Evolutionary conservation across 805 yeast species (phyloP).

Genomic region (Yamadazyma paraphyllophila): DNA sequence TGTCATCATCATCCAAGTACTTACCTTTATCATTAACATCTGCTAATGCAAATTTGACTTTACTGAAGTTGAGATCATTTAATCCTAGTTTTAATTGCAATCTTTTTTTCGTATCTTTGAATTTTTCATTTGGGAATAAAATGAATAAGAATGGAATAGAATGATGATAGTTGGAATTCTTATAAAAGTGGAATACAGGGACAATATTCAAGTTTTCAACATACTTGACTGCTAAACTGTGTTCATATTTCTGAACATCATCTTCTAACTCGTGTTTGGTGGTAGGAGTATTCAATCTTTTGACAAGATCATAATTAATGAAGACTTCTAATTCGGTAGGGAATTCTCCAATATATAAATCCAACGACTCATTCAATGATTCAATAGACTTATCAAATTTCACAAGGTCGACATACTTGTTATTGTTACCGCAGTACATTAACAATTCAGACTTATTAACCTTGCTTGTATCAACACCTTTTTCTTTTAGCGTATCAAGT

Average conservation of each 20-base stretch:
- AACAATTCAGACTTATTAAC: slow-evolving; percentile 40
- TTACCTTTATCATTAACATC: slow-evolving; percentile 39
- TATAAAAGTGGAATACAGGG: slow-evolving; percentile 75
- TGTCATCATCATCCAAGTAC: slow-evolving; percentile 52
- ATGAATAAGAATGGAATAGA: slow-evolving; percentile 84
- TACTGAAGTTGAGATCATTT: slow-evolving; percentile 76
- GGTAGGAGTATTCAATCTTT: neutral
- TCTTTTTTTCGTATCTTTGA: slow-evolving; percentile 61
- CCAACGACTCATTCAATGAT: slow-evolving; percentile 32
- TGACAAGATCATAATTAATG: slow-evolving; percentile 32
- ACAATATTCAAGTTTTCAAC: slow-evolving; percentile 43
- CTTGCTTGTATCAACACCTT: slow-evolving; percentile 16
- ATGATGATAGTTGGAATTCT: slow-evolving; percentile 63
- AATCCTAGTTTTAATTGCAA: slow-evolving; percentile 69
- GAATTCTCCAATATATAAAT: slow-evolving; percentile 40
- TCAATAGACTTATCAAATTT: slow-evolving; percentile 36
- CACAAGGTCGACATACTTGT: slow-evolving; percentile 37
- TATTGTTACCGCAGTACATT: slow-evolving; percentile 55
- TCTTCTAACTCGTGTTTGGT: slow-evolving; percentile 15
- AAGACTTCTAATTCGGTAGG: slow-evolving; percentile 43
- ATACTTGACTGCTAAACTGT: slow-evolving; percentile 20
- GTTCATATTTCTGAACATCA: slow-evolving; percentile 23
- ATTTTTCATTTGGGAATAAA: slow-evolving; percentile 64
- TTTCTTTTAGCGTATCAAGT: slow-evolving; percentile 50
- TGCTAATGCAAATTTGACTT: slow-evolving; percentile 63